These are phyloP conservation scores for Penicillium dipodomyicola DNA, from an alignment of 495 filamentous ascomycete genomes.

Conservation along the genomic window DNA sequence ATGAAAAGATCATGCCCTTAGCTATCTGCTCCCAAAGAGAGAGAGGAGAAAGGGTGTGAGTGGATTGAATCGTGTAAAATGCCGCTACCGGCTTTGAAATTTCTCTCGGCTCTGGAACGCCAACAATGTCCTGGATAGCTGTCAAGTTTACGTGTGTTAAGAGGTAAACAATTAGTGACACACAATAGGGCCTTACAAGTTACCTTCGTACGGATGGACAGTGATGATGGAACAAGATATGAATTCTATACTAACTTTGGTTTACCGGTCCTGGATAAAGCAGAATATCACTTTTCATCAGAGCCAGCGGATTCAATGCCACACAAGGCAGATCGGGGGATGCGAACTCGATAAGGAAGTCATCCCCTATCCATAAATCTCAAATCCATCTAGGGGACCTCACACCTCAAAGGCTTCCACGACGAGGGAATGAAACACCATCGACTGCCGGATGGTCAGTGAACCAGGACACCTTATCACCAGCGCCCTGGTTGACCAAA, in stretches of 20 bases:
- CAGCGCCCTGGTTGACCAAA: conserved; percentile 77
- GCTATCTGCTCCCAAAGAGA: too few species aligned
- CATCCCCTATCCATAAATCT: background rate
- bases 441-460: conserved; percentile 79
- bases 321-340: background rate
- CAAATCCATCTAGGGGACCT: background rate
- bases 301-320: background rate
- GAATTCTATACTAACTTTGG: background rate
- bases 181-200: background rate
- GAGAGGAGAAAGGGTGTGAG: too few species aligned
- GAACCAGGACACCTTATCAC: conserved; percentile 92
- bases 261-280: background rate
- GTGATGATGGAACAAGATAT: background rate
- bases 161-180: too few species aligned
- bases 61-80: too few species aligned
- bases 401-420: conserved; percentile 54
- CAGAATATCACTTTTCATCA: background rate
- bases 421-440: conserved; percentile 74
- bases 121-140: background rate
- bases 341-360: background rate
- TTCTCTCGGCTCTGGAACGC: too few species aligned
- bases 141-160: background rate
- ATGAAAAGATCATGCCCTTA: too few species aligned
- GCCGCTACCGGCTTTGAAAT: too few species aligned
- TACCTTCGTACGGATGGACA: background rate